phyloP scores from a whole-genome alignment of 352 stramenopile species.

The Paralagenidium karlingii region DNA sequence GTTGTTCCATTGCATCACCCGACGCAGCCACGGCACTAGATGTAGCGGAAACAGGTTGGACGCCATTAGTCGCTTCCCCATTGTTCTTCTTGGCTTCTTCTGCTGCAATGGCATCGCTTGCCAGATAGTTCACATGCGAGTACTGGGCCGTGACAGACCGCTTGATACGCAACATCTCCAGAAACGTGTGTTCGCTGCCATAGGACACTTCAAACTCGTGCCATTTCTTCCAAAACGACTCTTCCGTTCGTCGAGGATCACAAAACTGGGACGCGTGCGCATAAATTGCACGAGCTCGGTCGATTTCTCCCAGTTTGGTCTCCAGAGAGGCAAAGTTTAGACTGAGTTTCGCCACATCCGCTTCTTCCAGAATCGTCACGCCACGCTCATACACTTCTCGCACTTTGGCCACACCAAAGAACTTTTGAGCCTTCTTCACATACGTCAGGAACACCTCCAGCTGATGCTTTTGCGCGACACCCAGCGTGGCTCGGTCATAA shows the following conservation, averaged over 20 bases:
- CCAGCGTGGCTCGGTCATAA: constrained; percentile 89
- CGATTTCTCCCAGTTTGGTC: constrained; percentile 93
- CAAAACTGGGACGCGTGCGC: constrained; percentile 95
- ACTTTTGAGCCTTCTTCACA: constrained; percentile 91
- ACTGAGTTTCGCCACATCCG: constrained; percentile 85
- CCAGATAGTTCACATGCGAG: constrained; percentile 94
- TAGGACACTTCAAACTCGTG: constrained; percentile 93
- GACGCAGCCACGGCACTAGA: constrained; percentile 23
- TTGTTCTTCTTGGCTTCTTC: background rate
- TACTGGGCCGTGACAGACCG: constrained; percentile 94
- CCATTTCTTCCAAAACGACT: constrained; percentile 95
- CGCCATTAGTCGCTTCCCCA: background rate
- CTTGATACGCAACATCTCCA: constrained; percentile 98
- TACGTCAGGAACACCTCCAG: constrained; percentile 92
- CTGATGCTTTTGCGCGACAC: constrained; percentile 80
- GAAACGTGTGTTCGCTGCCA: constrained; percentile 96
- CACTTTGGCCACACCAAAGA: constrained; percentile 93
- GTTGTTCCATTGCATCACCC: constrained; percentile 81
- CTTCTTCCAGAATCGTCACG: constrained; percentile 89
- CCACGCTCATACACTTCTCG: constrained; percentile 95
- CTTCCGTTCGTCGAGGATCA: constrained; percentile 88
- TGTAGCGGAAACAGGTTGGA: constrained; percentile 18
- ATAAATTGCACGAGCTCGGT: constrained; percentile 93
- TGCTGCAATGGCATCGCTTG: constrained; percentile 73
- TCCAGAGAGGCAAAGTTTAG: constrained; percentile 96